phyloP scores from a whole-genome alignment of 768 basidiomycete species.

The Hebeloma cylindrosporum region DNA sequence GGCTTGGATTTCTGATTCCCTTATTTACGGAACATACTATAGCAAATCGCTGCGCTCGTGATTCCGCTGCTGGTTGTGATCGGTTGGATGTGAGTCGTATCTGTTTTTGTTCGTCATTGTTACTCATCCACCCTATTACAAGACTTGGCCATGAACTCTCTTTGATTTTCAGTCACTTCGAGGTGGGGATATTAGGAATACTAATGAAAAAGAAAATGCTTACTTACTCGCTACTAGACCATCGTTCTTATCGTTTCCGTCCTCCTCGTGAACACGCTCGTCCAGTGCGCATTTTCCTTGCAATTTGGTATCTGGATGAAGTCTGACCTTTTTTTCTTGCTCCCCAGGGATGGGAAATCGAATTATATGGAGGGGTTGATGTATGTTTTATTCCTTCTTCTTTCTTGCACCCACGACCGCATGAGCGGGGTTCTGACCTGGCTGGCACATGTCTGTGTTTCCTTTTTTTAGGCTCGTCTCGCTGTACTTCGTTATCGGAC shows the following conservation, averaged over 20 bases:
- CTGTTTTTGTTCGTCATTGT: conserved; percentile 11
- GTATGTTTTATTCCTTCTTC: no score
- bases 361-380: conserved; percentile 94
- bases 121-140: conserved; percentile 1
- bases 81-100: conserved; percentile 74
- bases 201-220: not conserved
- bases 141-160: conserved; percentile 72
- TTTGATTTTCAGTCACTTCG: conserved; percentile 83
- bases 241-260: conserved; percentile 86
- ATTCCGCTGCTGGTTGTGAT: conserved; percentile 86
- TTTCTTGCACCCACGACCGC: no score
- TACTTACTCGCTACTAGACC: conserved; percentile 51
- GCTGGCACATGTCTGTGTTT: no score
- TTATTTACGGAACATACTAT: not conserved
- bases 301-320: not conserved
- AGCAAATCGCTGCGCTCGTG: conserved; percentile 88
- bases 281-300: conserved; percentile 48
- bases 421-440: no score
- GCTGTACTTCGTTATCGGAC: conserved; percentile 77
- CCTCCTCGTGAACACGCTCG: conserved; percentile 80
- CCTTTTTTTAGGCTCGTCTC: no score
- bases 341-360: conserved; percentile 69
- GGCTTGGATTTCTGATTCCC: not conserved
- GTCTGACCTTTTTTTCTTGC: conserved; percentile 4
- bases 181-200: conserved; percentile 43